Evolutionary conservation across 768 basidiomycete species (phyloP), one percentile per base, ranked within the genome.

Genomic region (Calvatia gigantea): DNA sequence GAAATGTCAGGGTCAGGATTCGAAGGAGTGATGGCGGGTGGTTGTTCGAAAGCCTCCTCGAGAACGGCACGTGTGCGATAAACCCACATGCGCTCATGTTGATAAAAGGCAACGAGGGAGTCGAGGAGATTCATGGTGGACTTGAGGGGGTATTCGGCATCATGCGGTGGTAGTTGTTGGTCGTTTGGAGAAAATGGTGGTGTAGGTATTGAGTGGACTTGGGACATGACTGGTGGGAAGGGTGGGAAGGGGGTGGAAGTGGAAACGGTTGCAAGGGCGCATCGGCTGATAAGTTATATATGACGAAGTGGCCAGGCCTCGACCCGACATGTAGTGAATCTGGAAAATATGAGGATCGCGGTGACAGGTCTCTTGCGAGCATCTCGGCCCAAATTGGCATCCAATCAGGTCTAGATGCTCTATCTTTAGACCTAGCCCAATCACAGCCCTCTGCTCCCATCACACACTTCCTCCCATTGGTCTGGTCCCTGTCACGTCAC

Each of bases 71-170:
- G 82, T 45, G 83, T 84, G 54, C 82, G 82, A 59, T 84, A 81
- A 5, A 87, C 79, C 85, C 87, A 89, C 72, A 79, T 81, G 35
- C 82, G 82, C 69, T 88, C 85, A 59, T 82, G 79, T 64, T 86
- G 81, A 67, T 89, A 89, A 62, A 84, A 87, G 5, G 77, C 72
- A 38, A 84, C 75, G 49, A 89, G 81, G 25, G 80, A 78, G 61
- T 86, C 82, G 64, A 88, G 82, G 60, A 85, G 77, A 60, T 75
- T 70, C 42, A 79, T 71, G n/a, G 86, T 82, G 12, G 73, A 73
- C 32, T 74, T 70, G 33, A 79, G 71, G 14, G 74, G 69, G 51
- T 67, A 62, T 15, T 71, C 67, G 11, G 60, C 44, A 27, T 63
- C 49, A 19, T 63, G 59, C 43, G 61, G 59, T 5, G 67, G 60